These are phyloP conservation scores for Mortierella antarctica DNA, from an alignment of 192 early-diverging fungal genomes.

Conservation along the genomic window DNA sequence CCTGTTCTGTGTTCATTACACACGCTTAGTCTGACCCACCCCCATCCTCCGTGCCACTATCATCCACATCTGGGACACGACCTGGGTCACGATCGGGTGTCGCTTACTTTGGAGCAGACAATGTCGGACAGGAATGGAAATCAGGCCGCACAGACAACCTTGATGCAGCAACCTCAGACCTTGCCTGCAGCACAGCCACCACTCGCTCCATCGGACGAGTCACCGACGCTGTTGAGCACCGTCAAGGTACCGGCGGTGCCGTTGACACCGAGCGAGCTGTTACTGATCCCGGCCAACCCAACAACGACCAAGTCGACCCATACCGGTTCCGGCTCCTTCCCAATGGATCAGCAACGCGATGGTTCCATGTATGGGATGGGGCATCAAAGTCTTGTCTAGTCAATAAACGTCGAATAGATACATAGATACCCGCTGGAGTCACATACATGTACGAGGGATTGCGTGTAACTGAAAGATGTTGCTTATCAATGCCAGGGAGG, in stretches of 20 bases:
- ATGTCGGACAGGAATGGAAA: background rate
- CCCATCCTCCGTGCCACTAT: constrained; percentile 32
- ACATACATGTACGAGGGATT: background rate
- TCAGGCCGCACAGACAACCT: constrained; percentile 1
- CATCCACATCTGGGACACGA: constrained; percentile 48
- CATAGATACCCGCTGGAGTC: background rate
- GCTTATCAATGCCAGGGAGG: too few relatives aligned
- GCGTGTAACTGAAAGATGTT: too few relatives aligned
- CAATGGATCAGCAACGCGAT: constrained; percentile 11
- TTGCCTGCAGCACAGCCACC: background rate
- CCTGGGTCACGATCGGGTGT: constrained; percentile 33
- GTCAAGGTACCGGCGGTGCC: background rate
- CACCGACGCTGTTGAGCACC: too few relatives aligned
- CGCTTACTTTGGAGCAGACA: background rate
- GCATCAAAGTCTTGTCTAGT: background rate
- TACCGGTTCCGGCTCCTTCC: background rate
- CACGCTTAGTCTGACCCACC: constrained; percentile 33
- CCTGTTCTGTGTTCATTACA: constrained; percentile 34
- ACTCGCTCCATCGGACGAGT: background rate
- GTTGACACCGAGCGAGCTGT: background rate
- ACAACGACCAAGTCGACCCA: background rate
- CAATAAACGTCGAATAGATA: background rate
- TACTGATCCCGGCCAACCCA: background rate
- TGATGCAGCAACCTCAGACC: background rate
- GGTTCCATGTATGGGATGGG: background rate